These are phyloP conservation scores for Venturia carpophila DNA, from an alignment of 2,329 filamentous ascomycete species.

Conservation along the genomic window DNA sequence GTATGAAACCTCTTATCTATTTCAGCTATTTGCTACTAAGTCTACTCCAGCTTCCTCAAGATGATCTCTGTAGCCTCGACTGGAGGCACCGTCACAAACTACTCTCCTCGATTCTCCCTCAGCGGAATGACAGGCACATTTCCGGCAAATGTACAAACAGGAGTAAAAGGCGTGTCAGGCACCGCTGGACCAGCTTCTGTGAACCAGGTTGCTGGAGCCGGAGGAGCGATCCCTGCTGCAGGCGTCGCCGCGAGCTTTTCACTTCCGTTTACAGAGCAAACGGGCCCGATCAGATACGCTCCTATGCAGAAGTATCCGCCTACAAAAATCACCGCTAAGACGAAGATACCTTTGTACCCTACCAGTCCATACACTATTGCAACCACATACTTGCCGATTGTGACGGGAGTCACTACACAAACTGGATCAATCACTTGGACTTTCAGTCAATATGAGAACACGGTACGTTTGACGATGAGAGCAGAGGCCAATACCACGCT, in stretches of 20 bases:
- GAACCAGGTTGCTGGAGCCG: slow-evolving; percentile 23
- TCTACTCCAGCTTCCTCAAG: slow-evolving; percentile 45
- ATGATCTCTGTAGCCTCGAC: slow-evolving; percentile 49
- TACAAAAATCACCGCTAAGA: slow-evolving; percentile 50
- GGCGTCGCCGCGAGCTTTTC: slow-evolving; percentile 28
- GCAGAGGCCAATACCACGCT: slow-evolving; percentile 1
- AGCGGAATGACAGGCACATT: slow-evolving; percentile 56
- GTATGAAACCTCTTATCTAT: slow-evolving; percentile 33
- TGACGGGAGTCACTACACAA: slow-evolving; percentile 43
- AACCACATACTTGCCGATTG: slow-evolving; percentile 37
- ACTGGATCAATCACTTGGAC: slow-evolving; percentile 42
- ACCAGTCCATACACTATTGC: slow-evolving; percentile 49
- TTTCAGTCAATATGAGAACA: slow-evolving; percentile 48
- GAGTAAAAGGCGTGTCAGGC: slow-evolving; percentile 20
- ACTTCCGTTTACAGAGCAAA: slow-evolving; percentile 49
- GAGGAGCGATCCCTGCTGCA: slow-evolving; percentile 20
- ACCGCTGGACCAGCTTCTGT: slow-evolving; percentile 27
- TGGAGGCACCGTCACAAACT: slow-evolving; percentile 51
- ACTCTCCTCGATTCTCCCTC: slow-evolving; percentile 57
- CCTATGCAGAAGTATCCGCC: slow-evolving; percentile 53
- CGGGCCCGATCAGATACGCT: slow-evolving; percentile 51
- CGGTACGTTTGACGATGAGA: slow-evolving; percentile 39
- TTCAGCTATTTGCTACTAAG: slow-evolving; percentile 11
- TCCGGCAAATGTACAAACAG: slow-evolving; percentile 38
- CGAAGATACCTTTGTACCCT: slow-evolving; percentile 44